These are phyloP conservation scores for Coemansia sp. DNA, from an alignment of 192 early-diverging fungal species.

Conservation along the genomic window DNA sequence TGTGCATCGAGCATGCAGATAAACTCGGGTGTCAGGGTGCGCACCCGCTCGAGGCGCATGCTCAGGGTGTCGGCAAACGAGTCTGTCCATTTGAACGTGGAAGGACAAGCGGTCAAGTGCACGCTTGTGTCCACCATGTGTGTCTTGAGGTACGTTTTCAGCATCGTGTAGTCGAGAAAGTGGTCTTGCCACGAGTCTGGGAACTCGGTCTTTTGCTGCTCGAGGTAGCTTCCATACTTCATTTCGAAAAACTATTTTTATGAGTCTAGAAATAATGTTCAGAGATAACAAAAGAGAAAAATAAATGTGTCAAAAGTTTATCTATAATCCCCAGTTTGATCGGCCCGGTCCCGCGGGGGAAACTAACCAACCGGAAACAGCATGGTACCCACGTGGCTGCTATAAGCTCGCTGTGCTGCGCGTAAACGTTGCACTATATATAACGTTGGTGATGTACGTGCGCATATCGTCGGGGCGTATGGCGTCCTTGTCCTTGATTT, in stretches of 20 bases:
- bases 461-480: conserved; percentile 39
- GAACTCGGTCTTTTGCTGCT: conserved; percentile 63
- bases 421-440: conserved; percentile 26
- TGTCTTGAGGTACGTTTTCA: conserved; percentile 68
- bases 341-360: too few relatives aligned
- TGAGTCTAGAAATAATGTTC: not conserved
- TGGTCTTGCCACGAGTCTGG: conserved; percentile 64
- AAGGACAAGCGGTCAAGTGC: conserved; percentile 42
- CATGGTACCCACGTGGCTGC: not conserved
- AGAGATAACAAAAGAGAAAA: conserved; percentile 1
- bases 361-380: too few relatives aligned
- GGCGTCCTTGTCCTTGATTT: conserved; percentile 49
- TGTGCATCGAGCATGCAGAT: conserved; percentile 65
- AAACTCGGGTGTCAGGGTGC: conserved; percentile 66
- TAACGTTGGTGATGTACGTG: conserved; percentile 31
- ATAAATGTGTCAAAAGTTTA: not conserved
- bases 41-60: conserved; percentile 57
- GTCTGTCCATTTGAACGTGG: conserved; percentile 35
- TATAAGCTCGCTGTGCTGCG: conserved; percentile 27
- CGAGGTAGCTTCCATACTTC: conserved; percentile 75
- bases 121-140: conserved; percentile 60
- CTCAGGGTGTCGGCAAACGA: conserved; percentile 62
- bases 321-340: too few relatives aligned
- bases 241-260: conserved; percentile 28
- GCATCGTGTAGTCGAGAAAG: conserved; percentile 70